phyloP scores from a whole-genome alignment of 1,139 yeast species.

The Suhomyces bokatorum region DNA sequence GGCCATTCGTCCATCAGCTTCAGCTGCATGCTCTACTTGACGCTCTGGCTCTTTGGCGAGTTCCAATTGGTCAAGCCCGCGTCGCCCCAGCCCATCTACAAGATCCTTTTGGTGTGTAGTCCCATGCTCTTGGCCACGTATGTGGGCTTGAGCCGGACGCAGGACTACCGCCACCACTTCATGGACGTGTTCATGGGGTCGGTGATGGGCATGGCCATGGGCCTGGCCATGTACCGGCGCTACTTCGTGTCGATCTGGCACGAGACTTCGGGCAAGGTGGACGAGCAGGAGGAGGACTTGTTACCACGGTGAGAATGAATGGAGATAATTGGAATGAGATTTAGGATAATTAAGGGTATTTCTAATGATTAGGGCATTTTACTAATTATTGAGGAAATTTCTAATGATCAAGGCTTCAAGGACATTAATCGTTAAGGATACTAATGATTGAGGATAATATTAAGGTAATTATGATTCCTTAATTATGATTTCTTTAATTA shows the following conservation, averaged over 20 bases:
- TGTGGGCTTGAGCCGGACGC: slow-evolving; percentile 61
- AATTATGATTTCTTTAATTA: too few species aligned
- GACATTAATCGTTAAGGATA: too few species aligned
- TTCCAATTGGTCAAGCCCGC: slow-evolving; percentile 27
- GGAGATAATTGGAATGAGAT: too few species aligned
- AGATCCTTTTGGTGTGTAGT: slow-evolving; percentile 11
- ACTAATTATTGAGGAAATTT: too few species aligned
- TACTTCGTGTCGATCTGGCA: slow-evolving; percentile 39
- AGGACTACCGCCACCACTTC: slow-evolving; percentile 78
- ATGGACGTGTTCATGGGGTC: slow-evolving; percentile 65
- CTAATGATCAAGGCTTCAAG: too few species aligned
- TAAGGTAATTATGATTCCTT: too few species aligned
- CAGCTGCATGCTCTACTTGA: slow-evolving; percentile 38
- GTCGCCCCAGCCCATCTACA: slow-evolving; percentile 15
- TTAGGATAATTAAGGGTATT: too few species aligned
- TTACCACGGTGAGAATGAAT: slow-evolving; percentile 12
- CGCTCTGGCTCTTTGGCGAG: slow-evolving; percentile 65
- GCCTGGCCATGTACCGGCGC: slow-evolving; percentile 48
- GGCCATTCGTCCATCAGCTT: slow-evolving; percentile 50
- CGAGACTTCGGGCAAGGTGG: slow-evolving; percentile 15
- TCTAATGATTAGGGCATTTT: too few species aligned
- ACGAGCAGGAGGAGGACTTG: slow-evolving; percentile 13
- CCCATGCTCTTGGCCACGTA: slow-evolving; percentile 22
- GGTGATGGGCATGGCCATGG: slow-evolving; percentile 48
- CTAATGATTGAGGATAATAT: too few species aligned